Base-by-base conservation (phyloP, 2,329 filamentous ascomycete genomes). In the Colletotrichum sp. region DNA sequence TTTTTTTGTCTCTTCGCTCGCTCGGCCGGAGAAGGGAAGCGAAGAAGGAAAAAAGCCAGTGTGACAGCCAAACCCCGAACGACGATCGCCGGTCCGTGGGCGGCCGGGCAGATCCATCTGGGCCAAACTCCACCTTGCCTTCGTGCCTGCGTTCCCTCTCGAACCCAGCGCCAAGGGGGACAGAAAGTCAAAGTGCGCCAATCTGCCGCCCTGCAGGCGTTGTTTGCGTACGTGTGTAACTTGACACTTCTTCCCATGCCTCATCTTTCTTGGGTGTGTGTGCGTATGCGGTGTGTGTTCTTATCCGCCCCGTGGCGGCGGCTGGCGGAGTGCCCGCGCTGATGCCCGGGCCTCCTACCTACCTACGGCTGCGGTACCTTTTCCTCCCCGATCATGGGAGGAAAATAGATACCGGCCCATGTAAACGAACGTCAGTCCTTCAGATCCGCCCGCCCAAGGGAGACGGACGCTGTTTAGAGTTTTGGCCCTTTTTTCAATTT, bases 61-160 rank as follows among this genome's bases (percentile, higher is more conserved):
- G 34, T 52, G 34, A 66, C 39, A n/a, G 39, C 39, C 39, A 49
- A 49, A 49, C 39, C 55, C 39, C 39, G 39, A 49, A 28, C 28
- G 71, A 57, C 72, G 65, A 75, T 71, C 72, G 65, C 65, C 71
- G 68, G 71, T 60, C 72, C 68, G 68, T 74, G 72, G 28, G 65
- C 36, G 36, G 71, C 44, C 59, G 34, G 24, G 44, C 65, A 28
- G 68, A 55, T 64, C 39, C 18, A 62, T 30, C 59, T 62, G 59
- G 28, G 59, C 59, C 28, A 62, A 34, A 60, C 57, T 62, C 24
- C 26, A 49, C 39, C 9, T 21, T 49, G 2, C 39, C 39, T 49
- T 12, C 39, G 39, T 44, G 39, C 39, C 18, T 49, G 6, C 39
- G 18, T 49, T 49, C 18, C 39, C 18, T 49, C 39, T 49, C 55